Evolutionary conservation across 331 rosid genomes (phyloP).

Genomic region (Dryas integrifolia): DNA sequence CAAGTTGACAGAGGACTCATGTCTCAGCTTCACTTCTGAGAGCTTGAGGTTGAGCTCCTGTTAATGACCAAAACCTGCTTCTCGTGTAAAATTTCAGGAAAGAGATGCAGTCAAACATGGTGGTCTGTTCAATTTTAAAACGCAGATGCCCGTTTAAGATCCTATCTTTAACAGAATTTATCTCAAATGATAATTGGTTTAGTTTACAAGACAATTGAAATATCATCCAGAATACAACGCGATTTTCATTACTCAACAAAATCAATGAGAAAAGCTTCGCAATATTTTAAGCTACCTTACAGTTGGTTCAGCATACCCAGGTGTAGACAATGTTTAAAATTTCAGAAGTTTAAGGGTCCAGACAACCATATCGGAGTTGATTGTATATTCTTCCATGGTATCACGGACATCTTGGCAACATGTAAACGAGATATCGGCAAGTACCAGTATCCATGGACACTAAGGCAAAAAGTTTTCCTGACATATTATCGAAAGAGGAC

Average conservation of each 20-base stretch:
- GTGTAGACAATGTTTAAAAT: neutral
- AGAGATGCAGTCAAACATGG: no score
- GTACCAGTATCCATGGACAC: neutral
- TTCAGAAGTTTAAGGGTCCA: neutral
- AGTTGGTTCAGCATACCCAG: neutral
- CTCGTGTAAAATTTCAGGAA: no score
- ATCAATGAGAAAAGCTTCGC: neutral
- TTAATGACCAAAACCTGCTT: no score
- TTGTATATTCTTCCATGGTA: neutral
- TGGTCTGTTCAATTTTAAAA: no score
- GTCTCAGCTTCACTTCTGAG: no score
- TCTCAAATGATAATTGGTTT: no score
- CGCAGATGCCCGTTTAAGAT: no score
- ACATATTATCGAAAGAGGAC: neutral
- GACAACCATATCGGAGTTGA: neutral
- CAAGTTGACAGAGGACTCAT: no score
- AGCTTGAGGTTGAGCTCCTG: no score
- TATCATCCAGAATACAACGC: neutral
- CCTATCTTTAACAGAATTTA: no score
- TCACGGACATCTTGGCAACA: neutral
- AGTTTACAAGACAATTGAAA: neutral
- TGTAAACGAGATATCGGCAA: neutral
- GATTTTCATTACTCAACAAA: neutral
- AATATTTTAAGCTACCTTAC: neutral
- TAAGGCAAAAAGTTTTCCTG: neutral